Conservation (phyloP, 2,329 filamentous ascomycete genomes). For the Phaeophleospora eucalypticola region DNA sequence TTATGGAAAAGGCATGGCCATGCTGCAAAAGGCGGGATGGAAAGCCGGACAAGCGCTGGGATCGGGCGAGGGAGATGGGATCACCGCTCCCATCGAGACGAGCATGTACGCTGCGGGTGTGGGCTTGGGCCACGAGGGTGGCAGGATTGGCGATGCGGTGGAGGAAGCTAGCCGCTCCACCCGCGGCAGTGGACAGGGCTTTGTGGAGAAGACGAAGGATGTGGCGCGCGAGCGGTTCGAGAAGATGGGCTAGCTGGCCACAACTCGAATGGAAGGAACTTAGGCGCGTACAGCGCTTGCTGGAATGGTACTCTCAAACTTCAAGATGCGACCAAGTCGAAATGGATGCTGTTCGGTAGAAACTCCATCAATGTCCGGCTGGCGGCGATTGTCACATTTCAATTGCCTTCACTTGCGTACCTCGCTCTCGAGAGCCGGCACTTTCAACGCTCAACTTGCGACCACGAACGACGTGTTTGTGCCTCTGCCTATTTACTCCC, state of each 20-base stretch:
- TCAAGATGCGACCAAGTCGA: too few species aligned
- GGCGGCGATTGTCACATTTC: too few species aligned
- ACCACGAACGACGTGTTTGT: too few species aligned
- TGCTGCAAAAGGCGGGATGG: constrained; percentile 73
- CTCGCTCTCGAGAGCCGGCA: too few species aligned
- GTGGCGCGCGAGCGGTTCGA: constrained; percentile 64
- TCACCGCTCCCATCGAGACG: constrained; percentile 61
- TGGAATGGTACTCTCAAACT: too few species aligned
- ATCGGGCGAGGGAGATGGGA: constrained; percentile 55
- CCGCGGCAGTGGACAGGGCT: constrained; percentile 51
- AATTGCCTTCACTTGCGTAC: too few species aligned
- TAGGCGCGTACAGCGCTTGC: too few species aligned
- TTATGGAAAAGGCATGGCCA: constrained; percentile 26
- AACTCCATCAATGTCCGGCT: too few species aligned
- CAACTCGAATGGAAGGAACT: too few species aligned
- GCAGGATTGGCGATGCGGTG: constrained; percentile 65
- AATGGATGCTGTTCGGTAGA: too few species aligned
- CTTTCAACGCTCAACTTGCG: too few species aligned
- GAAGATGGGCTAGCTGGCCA: constrained; percentile 46
- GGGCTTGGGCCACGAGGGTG: constrained; percentile 64
- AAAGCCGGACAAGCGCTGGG: constrained; percentile 62
- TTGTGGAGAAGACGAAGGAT: constrained; percentile 61
- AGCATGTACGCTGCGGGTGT: constrained; percentile 65
- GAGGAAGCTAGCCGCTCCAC: constrained; percentile 61
- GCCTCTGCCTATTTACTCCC: too few species aligned